Evolutionary conservation across 2,329 filamentous ascomycete genomes (phyloP).

Genomic region (Ascochyta pisi): DNA sequence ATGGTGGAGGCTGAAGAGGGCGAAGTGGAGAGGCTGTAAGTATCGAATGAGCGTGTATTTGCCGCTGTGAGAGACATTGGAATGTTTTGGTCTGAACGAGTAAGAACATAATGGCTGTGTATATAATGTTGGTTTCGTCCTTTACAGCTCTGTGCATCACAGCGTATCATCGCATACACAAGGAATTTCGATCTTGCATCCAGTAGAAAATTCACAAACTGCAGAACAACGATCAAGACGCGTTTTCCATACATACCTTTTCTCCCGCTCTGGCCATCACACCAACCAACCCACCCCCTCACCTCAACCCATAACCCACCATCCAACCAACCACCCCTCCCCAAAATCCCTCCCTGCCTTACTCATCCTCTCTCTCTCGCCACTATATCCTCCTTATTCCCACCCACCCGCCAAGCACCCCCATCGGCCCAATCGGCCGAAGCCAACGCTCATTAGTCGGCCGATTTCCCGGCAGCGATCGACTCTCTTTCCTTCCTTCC

Average conservation of each 20-base stretch:
- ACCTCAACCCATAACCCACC: neutral
- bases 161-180: neutral
- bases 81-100: neutral
- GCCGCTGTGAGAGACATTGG: neutral
- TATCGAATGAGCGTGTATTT: too few species aligned
- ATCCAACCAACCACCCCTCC: neutral
- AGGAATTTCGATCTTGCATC: neutral
- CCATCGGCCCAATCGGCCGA: conserved; percentile 12
- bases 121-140: neutral
- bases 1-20: conserved; percentile 15
- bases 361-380: too few species aligned
- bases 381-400: too few species aligned
- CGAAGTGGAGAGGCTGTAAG: conserved; percentile 2
- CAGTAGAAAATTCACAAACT: neutral
- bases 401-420: neutral
- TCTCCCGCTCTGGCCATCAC: neutral
- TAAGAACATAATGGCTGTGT: neutral
- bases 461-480: conserved; percentile 19
- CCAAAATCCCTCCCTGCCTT: too few species aligned
- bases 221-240: too few species aligned
- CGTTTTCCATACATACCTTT: neutral
- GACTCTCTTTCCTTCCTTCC: neutral
- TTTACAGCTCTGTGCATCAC: neutral
- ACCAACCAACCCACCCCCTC: neutral
- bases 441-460: conserved; percentile 6